Evolutionary conservation across 192 early-diverging fungal species (phyloP), one percentile per base, ranked within the genome.

Genomic region (Backusella westeae): DNA sequence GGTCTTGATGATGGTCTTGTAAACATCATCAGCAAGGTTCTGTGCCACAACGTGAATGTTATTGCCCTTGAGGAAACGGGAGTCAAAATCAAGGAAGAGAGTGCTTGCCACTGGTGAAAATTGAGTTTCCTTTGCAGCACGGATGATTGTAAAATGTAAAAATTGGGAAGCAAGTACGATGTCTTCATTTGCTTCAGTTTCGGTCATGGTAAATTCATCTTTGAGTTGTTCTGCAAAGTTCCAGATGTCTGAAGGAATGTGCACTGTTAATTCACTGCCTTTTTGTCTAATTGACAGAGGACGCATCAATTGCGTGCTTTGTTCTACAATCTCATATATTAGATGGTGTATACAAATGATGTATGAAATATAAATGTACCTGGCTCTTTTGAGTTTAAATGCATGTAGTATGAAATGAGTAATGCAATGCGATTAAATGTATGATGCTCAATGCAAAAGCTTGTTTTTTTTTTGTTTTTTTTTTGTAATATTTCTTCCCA

Each of bases 241-340:
- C 96, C 96, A 97, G 75, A 94, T 90, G 80, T 91, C 87, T 59
- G 91, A 87, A 75, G 95, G 94, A 32, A 97, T 89, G 35, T 93
- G 83, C 67, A 97, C 90, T 19, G 94, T 89, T 72, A 95, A 84
- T 82, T 97, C 93, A 74, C 89, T 88, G 26, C 88, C 87, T 71
- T 88, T 88, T 80, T 94, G 91, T 87, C 91, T 93, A 82, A 96
- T 83, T 73, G 90, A 85, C 59, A 97, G 87, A 72, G 93, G 92
- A 75, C 94, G 90, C 75, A 90, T 82, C 23, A 86, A 83, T 78
- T 89, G 84, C 34, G 56, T 63, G 26, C 8, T 63, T 63, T 63
- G 56, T 63, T 63, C 56, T 63, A 63, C 0, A 0, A 63, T 29
- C 4, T 14, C 0, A 63, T 29, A 4, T 63, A 23, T 29, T 29